A percentile compares a stretch with the other conserved stretches of the same genome.
phyloP scores from a whole-genome alignment of 345 rosid species.

The Ceriops zippeliana region DNA sequence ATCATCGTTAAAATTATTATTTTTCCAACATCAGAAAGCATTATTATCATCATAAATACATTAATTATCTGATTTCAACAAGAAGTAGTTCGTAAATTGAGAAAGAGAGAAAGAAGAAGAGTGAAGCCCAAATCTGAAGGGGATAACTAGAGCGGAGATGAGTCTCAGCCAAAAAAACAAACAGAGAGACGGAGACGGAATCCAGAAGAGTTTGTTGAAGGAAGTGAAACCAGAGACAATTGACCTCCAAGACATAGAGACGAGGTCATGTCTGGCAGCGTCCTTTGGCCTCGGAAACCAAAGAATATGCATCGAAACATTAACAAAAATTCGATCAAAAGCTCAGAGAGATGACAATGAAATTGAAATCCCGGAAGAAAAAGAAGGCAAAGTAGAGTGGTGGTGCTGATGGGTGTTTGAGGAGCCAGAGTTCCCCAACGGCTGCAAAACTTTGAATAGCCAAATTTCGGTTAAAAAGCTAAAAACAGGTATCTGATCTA shows the following conservation, averaged over 20 bases:
- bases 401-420: not conserved
- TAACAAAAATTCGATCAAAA: slow-evolving; percentile 57
- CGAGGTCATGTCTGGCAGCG: slow-evolving; percentile 41
- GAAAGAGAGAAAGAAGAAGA: not conserved
- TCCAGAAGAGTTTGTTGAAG: slow-evolving; percentile 34
- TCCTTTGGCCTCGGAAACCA: slow-evolving; percentile 56
- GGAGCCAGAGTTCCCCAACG: too few species aligned
- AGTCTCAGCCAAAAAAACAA: slow-evolving; percentile 62
- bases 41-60: too few species aligned
- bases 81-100: not conserved
- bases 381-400: slow-evolving; percentile 5
- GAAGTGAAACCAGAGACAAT: slow-evolving; percentile 63
- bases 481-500: too few species aligned
- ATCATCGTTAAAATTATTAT: not conserved
- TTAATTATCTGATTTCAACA: too few species aligned
- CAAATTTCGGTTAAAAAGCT: too few species aligned
- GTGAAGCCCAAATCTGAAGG: slow-evolving; percentile 37
- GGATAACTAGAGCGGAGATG: slow-evolving; percentile 59
- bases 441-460: too few species aligned
- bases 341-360: slow-evolving; percentile 42
- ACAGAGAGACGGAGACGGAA: slow-evolving; percentile 4
- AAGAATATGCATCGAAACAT: slow-evolving; percentile 58
- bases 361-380: not conserved
- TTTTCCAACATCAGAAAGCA: too few species aligned
- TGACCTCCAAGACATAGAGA: slow-evolving; percentile 45